These are phyloP conservation scores for Mycena floridula DNA, from an alignment of 768 basidiomycete genomes.

Conservation along the genomic window DNA sequence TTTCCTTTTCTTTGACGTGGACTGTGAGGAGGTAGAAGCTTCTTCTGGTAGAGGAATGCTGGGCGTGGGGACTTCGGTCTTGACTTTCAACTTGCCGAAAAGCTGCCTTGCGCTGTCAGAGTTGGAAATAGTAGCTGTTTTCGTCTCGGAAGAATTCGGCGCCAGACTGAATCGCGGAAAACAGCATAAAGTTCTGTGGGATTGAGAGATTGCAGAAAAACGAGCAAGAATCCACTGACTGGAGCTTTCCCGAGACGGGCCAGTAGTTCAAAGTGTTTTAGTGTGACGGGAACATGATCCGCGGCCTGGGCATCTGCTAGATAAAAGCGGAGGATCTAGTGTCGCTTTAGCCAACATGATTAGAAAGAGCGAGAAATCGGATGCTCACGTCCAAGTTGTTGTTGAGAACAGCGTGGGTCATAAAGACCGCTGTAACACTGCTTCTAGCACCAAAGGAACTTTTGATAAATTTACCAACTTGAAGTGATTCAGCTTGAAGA, in stretches of 20 bases:
- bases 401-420: conserved; percentile 72
- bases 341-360: no score
- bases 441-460: conserved; percentile 49
- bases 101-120: conserved; percentile 8
- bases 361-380: conserved; percentile 11
- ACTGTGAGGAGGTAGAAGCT: conserved; percentile 15
- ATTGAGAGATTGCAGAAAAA: not conserved
- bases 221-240: conserved; percentile 30
- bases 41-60: conserved; percentile 20
- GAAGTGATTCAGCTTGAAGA: conserved; percentile 44
- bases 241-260: conserved; percentile 59
- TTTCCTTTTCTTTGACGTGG: conserved; percentile 31
- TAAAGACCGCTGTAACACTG: conserved; percentile 56
- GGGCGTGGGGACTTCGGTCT: conserved; percentile 33
- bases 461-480: conserved; percentile 58
- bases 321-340: conserved; percentile 44
- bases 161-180: conserved; percentile 56
- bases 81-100: conserved; percentile 26
- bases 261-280: conserved; percentile 73
- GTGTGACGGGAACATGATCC: conserved; percentile 58
- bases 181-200: conserved; percentile 45
- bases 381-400: conserved; percentile 39
- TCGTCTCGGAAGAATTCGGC: conserved; percentile 67
- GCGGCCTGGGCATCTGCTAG: conserved; percentile 22
- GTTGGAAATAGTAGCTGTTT: conserved; percentile 54